phyloP scores from a whole-genome alignment of 495 filamentous ascomycete genomes.

The Pyrenula massariospora region DNA sequence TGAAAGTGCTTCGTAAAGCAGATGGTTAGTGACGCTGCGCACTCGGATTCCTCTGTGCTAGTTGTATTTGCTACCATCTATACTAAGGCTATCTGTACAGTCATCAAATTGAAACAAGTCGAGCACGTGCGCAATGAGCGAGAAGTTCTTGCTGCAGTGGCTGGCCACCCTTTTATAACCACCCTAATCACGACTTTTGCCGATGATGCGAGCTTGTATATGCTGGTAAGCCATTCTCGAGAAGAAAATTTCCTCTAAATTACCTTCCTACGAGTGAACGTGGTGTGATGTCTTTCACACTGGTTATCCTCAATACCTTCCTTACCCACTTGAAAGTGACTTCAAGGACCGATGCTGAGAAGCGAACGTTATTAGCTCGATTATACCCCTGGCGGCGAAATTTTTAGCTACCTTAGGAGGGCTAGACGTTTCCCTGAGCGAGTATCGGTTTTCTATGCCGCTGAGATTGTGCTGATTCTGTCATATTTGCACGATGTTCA shows the following conservation, averaged over 20 bases:
- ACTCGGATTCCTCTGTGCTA: neutral
- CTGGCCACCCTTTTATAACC: constrained; percentile 92
- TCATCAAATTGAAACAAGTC: constrained; percentile 93
- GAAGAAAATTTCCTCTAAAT: neutral
- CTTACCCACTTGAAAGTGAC: too few relatives aligned
- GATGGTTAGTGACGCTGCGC: constrained; percentile 39
- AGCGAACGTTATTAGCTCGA: constrained; percentile 54
- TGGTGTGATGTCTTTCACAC: constrained; percentile 1
- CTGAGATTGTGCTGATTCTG: constrained; percentile 86
- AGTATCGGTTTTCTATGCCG: constrained; percentile 84
- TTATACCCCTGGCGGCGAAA: constrained; percentile 87
- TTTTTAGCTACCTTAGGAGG: constrained; percentile 86
- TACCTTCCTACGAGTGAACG: too few relatives aligned
- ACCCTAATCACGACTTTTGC: constrained; percentile 84
- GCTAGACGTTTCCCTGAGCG: constrained; percentile 76
- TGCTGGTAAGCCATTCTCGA: constrained; percentile 51
- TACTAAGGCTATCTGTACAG: constrained; percentile 26
- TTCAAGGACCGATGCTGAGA: too few relatives aligned
- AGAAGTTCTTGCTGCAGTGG: constrained; percentile 71
- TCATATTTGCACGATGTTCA: constrained; percentile 74
- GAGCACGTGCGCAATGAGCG: constrained; percentile 96
- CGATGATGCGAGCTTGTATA: constrained; percentile 78
- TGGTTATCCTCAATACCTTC: constrained; percentile 1
- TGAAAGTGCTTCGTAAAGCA: constrained; percentile 88
- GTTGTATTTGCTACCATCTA: neutral